A percentile compares a stretch with the other conserved stretches of the same genome.
These are phyloP conservation scores for Hypoxylon cercidicola DNA, from an alignment of 495 filamentous ascomycete genomes.

Conservation along the genomic window DNA sequence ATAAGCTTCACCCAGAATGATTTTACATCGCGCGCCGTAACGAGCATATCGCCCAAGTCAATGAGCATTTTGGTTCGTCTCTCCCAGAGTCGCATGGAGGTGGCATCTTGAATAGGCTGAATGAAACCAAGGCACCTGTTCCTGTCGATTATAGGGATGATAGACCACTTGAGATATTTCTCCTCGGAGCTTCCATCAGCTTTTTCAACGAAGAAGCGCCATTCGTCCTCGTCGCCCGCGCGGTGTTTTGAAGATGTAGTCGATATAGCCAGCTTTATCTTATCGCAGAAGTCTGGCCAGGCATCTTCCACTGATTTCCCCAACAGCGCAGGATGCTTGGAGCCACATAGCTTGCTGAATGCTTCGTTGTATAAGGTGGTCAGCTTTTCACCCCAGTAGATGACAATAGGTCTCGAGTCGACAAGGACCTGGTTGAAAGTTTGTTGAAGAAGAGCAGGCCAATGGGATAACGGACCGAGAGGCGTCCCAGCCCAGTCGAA, in stretches of 20 bases:
- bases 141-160: conserved; percentile 70
- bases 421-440: conserved; percentile 76
- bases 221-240: conserved; percentile 74
- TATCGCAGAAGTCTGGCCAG: conserved; percentile 75
- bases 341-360: conserved; percentile 71
- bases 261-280: conserved; percentile 67
- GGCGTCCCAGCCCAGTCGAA: conserved; percentile 72
- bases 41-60: conserved; percentile 74
- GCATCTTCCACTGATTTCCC: conserved; percentile 69
- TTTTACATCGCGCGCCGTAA: conserved; percentile 71
- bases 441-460: conserved; percentile 69
- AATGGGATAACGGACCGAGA: conserved; percentile 72
- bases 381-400: conserved; percentile 75
- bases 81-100: conserved; percentile 70
- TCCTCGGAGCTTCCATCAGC: conserved; percentile 69
- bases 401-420: conserved; percentile 74
- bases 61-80: conserved; percentile 71
- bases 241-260: conserved; percentile 61
- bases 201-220: conserved; percentile 72
- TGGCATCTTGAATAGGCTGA: conserved; percentile 74
- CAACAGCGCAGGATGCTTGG: conserved; percentile 75
- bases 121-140: conserved; percentile 62
- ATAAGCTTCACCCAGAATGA: conserved; percentile 68
- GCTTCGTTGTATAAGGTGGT: conserved; percentile 79
- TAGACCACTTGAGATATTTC: conserved; percentile 73